These are phyloP conservation scores for Dryadomyces sulphureus DNA, from an alignment of 2,329 filamentous ascomycete species.

Conservation along the genomic window DNA sequence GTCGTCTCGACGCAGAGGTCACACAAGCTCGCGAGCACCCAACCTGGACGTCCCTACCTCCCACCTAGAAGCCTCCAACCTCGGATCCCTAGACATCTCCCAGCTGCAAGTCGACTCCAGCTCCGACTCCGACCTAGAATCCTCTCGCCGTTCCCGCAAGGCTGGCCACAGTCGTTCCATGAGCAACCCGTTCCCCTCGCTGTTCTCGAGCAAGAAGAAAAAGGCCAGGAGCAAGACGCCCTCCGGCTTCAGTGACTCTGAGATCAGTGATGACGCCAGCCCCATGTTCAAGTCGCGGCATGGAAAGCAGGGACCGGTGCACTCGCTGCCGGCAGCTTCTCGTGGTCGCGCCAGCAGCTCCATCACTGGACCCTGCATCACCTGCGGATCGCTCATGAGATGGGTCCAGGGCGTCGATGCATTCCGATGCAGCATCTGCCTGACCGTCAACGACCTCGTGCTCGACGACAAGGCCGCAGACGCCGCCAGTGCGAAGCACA, in stretches of 20 bases:
- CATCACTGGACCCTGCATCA: conserved; percentile 64
- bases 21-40: background rate
- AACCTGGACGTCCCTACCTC: background rate
- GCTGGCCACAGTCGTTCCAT: conserved; percentile 47
- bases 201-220: conserved; percentile 48
- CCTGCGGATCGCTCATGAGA: conserved; percentile 64
- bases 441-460: conserved; percentile 70
- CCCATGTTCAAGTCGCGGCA: conserved; percentile 9
- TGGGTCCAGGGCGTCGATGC: conserved; percentile 61
- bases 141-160: conserved; percentile 14
- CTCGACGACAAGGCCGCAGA: conserved; percentile 16
- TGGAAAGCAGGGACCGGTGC: background rate
- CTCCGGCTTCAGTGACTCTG: conserved; percentile 18
- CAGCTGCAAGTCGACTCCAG: conserved; percentile 14
- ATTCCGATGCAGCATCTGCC: conserved; percentile 72
- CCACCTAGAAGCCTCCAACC: conserved; percentile 1
- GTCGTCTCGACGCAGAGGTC: background rate
- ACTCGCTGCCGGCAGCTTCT: conserved; percentile 18
- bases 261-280: conserved; percentile 25
- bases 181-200: conserved; percentile 65
- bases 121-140: conserved; percentile 24
- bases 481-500: no score
- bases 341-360: conserved; percentile 31
- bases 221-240: conserved; percentile 20
- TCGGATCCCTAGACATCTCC: conserved; percentile 10